Base-by-base conservation (phyloP, 2,329 filamentous ascomycete species). In the Venturia aucupariae region DNA sequence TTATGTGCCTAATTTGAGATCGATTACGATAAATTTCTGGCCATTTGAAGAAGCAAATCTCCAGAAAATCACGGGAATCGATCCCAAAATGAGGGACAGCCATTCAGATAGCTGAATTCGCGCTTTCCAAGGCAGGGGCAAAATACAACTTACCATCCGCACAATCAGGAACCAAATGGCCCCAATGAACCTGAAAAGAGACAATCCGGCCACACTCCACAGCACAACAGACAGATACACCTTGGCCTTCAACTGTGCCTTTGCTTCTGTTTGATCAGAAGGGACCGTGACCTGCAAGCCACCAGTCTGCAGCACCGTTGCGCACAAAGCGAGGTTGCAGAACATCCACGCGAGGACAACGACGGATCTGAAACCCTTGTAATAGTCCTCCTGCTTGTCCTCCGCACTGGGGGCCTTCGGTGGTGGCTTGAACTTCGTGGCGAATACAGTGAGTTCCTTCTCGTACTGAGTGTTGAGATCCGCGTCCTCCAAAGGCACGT, bases 301-400 rank as follows among this genome's bases (percentile, higher is more conserved):
- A 30, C 89, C 93, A 0, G 90, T 87, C 72, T 89, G 92, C 68
- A 99, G 80, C 8, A 99, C 93, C 1, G 95, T 82, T 0, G 93
- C 93, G 0, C 86, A 86, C 6, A 99, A 85, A 0, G 86, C 92
- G 74, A 99, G 90, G 76, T 99, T 99, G 72, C 87, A 92, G 71
- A 97, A 90, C 83, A 99, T 96, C 94, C 94, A 99, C 68, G 89
- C 86, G 61, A 97, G 80, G 38, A 99, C 94, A 69, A 97, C 92
- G 35, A 90, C 86, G 24, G 90, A 95, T 67, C 94, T 86, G 75
- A 99, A 96, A 68, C 92, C 94, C 71, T 92, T 92, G 83, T 99
- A 99, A 78, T 97, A 99, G 75, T 99, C 94, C 80, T 97, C 91
- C 75, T 99, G 93, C 72, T 89, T 90, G 73, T 97, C 92, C 54